These are phyloP conservation scores for Calocybe cyanea DNA, from an alignment of 768 basidiomycete genomes.

Conservation along the genomic window DNA sequence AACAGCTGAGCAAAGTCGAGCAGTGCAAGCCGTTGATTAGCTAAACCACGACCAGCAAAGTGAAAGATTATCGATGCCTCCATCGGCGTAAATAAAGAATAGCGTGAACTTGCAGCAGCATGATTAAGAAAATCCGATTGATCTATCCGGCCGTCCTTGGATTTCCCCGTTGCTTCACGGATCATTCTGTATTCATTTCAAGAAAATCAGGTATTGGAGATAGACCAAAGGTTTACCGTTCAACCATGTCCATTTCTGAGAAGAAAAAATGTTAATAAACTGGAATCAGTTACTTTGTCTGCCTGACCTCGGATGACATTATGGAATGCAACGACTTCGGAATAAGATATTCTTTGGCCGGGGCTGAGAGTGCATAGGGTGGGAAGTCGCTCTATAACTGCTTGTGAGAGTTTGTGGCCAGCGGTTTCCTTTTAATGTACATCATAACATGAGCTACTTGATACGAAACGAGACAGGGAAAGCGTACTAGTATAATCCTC, in stretches of 20 bases:
- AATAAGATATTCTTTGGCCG: slow-evolving; percentile 89
- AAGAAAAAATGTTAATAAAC: background rate
- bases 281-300: background rate
- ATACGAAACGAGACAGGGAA: background rate
- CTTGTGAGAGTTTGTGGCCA: slow-evolving; percentile 94
- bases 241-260: slow-evolving; percentile 94
- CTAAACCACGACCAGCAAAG: slow-evolving; percentile 83
- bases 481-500: slow-evolving; percentile 82
- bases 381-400: slow-evolving; percentile 87
- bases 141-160: slow-evolving; percentile 94
- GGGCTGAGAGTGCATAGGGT: slow-evolving; percentile 88
- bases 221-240: slow-evolving; percentile 52
- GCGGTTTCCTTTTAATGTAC: slow-evolving; percentile 71
- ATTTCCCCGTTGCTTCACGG: slow-evolving; percentile 84
- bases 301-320: slow-evolving; percentile 85
- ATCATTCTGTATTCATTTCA: slow-evolving; percentile 54
- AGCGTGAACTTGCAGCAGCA: slow-evolving; percentile 81
- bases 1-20: slow-evolving; percentile 91
- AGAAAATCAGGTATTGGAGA: slow-evolving; percentile 4
- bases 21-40: slow-evolving; percentile 68
- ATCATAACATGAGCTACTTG: slow-evolving; percentile 3
- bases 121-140: slow-evolving; percentile 94
- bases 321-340: slow-evolving; percentile 95
- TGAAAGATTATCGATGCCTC: slow-evolving; percentile 98
- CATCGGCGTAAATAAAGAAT: slow-evolving; percentile 96